These are phyloP conservation scores for Phragmites australis DNA, from an alignment of 176 grass and related monocot genomes.

Conservation along the genomic window DNA sequence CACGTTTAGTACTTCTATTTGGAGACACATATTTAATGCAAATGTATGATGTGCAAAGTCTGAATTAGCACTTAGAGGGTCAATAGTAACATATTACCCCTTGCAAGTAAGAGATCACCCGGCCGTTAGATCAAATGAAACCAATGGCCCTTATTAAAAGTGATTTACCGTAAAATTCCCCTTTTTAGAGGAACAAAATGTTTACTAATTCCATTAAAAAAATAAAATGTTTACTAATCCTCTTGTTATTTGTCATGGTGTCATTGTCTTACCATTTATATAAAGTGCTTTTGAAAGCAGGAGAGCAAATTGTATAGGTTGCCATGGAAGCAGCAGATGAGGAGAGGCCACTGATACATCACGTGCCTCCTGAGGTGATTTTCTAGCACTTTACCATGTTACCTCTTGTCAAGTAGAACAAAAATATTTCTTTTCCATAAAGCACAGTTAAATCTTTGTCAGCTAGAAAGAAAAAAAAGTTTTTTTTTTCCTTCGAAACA, in stretches of 20 bases:
- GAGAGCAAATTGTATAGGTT: background rate
- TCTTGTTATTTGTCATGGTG: background rate
- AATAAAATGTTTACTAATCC: background rate
- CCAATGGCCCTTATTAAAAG: too few relatives aligned
- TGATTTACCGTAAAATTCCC: too few relatives aligned
- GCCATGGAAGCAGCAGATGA: slow-evolving; percentile 20
- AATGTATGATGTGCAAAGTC: too few relatives aligned
- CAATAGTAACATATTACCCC: too few relatives aligned
- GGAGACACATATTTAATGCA: too few relatives aligned
- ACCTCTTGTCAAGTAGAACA: background rate
- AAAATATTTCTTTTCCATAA: background rate
- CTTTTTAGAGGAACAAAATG: too few relatives aligned
- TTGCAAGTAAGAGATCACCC: too few relatives aligned
- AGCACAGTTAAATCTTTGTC: background rate
- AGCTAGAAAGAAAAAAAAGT: too few relatives aligned
- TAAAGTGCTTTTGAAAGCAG: background rate
- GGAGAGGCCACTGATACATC: slow-evolving; percentile 19
- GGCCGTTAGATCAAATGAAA: too few relatives aligned
- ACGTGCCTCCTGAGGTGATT: background rate
- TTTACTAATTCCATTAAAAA: too few relatives aligned
- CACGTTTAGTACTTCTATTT: too few relatives aligned
- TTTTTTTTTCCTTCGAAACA: background rate
- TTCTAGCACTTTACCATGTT: background rate
- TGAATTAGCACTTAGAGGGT: too few relatives aligned
- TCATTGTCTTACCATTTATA: background rate